Evolutionary conservation across 441 rosid species (phyloP).

Genomic region (Macaranga tanarius): DNA sequence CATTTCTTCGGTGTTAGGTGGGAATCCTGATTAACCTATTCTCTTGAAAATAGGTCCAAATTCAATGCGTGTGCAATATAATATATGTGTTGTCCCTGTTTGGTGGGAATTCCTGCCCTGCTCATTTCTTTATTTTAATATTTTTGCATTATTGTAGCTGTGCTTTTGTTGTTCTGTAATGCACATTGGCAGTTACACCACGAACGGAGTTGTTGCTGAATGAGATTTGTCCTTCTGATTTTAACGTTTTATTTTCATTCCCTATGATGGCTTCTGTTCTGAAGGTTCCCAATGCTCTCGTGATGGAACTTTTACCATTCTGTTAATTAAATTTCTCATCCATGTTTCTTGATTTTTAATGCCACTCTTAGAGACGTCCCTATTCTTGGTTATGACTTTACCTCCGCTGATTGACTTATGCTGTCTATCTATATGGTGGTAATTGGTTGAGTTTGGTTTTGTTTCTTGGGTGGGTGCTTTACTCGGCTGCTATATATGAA

Average conservation of each 20-base stretch:
- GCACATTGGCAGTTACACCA: neutral
- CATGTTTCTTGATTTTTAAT: slow-evolving; percentile 1
- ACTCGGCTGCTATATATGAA: neutral
- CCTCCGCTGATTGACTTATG: neutral
- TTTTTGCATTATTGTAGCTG: neutral
- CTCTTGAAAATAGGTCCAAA: neutral
- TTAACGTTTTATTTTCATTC: neutral
- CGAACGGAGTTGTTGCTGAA: neutral
- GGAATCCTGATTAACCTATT: slow-evolving; percentile 5
- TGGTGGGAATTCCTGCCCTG: slow-evolving; percentile 10
- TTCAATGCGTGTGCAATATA: slow-evolving; percentile 4
- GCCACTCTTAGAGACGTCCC: neutral
- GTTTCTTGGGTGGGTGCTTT: slow-evolving; percentile 3
- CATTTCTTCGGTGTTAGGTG: slow-evolving; percentile 20
- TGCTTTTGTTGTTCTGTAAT: neutral
- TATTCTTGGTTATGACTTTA: slow-evolving; percentile 5
- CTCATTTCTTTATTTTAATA: neutral
- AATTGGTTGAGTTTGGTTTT: slow-evolving; percentile 19
- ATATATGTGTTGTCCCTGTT: neutral
- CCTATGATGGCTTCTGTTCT: slow-evolving; percentile 1
- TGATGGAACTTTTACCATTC: neutral
- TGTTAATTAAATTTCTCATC: no score
- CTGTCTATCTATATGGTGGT: neutral
- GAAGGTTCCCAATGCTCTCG: slow-evolving; percentile 6
- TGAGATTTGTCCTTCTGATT: neutral